Base-by-base conservation (phyloP, 2,329 filamentous ascomycete species). In the Samsoniella hepiali region DNA sequence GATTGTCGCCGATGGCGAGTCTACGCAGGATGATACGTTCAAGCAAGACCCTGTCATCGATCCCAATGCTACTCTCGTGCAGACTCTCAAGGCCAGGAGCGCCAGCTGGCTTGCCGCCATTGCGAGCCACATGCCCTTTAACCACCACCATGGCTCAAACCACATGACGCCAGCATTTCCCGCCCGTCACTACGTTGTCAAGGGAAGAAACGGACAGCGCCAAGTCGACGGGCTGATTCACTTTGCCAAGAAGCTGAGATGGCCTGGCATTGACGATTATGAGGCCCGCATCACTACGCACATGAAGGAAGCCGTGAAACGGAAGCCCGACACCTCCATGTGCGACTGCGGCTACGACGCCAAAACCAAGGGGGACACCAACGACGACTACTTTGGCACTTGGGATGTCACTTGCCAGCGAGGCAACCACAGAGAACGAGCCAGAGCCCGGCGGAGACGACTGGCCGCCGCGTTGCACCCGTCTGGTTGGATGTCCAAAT, bases 401-500 rank as follows among this genome's bases (percentile, higher is more conserved):
- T 72, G 73, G 74, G 76, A 77, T 50, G 70, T 75, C 17, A 72
- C 74, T 1, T 71, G 72, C 57, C 70, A 73, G 27, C 69, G 69
- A 42, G 67, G 68, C 22, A 64, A 67, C 62, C 71, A 73, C 55
- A 75, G 72, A 58, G 68, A 71, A 51, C 67, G 67, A 27, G 69
- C 71, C 13, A 73, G 78, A 6, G 76, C 79, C 2, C 79, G 83
- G 63, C 78, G 82, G 42, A 78, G 80, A 54, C 85, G 81, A 66
- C 77, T 88, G 57, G 82, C 84, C 17, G 84, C 85, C 2, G 82
- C 82, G 1, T 75, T 88, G 29, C 82, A 87, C 65, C 76, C 81
- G 2, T 81, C 83, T 0, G 87, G 88, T 1, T 90, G 87, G 88
- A 78, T 90, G 22, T 88, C 87, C 5, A 87, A 87, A 71, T 88